Conservation (phyloP, 2,329 filamentous ascomycete genomes). For the Neophaeococcomyces aloes region DNA sequence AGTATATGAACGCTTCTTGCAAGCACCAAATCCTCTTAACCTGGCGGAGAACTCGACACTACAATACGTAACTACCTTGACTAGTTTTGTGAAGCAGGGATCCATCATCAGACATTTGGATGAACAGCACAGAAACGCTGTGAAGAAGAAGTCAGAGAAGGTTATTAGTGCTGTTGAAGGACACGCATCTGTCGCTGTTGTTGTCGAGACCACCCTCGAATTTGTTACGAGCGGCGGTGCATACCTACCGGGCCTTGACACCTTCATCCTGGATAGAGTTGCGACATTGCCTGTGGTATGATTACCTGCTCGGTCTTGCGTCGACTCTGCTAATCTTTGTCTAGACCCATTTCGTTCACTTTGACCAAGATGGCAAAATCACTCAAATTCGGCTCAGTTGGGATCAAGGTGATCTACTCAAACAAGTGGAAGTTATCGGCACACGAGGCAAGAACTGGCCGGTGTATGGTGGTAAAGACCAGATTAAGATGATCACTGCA, state of each 20-base stretch:
- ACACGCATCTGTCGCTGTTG: slow-evolving; percentile 56
- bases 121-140: slow-evolving; percentile 53
- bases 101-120: slow-evolving; percentile 76
- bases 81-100: slow-evolving; percentile 56
- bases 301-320: slow-evolving; percentile 20
- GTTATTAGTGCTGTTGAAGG: slow-evolving; percentile 65
- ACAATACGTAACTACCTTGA: slow-evolving; percentile 85
- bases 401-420: slow-evolving; percentile 90
- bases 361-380: slow-evolving; percentile 68
- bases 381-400: slow-evolving; percentile 79
- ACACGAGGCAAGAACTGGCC: slow-evolving; percentile 88
- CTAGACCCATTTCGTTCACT: slow-evolving; percentile 79
- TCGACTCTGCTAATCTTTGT: slow-evolving; percentile 2
- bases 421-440: slow-evolving; percentile 88
- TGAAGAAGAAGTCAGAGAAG: slow-evolving; percentile 75
- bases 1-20: slow-evolving; percentile 62
- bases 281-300: slow-evolving; percentile 73
- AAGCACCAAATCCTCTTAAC: slow-evolving; percentile 52
- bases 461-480: slow-evolving; percentile 75
- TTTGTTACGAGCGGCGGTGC: slow-evolving; percentile 72
- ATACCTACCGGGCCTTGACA: slow-evolving; percentile 82
- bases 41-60: slow-evolving; percentile 58
- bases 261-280: slow-evolving; percentile 75
- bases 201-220: slow-evolving; percentile 72
- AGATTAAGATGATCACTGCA: slow-evolving; percentile 63